A percentile compares a stretch with the other conserved stretches of the same genome.
These are phyloP conservation scores for Trametes punicea DNA, from an alignment of 768 basidiomycete species.

Conservation along the genomic window DNA sequence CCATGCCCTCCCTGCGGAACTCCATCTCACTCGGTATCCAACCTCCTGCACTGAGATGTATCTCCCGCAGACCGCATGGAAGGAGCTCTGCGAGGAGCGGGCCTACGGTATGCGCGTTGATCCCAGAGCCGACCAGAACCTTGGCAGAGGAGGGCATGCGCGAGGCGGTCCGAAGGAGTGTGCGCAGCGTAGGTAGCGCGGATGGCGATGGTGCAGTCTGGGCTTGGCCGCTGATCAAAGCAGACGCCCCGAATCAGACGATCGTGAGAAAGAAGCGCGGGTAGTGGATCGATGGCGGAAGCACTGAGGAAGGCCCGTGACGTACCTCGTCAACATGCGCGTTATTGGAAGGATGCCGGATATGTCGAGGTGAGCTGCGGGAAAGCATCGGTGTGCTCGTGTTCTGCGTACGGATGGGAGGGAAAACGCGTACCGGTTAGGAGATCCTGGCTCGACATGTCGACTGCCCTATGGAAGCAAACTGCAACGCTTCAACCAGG, in stretches of 20 bases:
- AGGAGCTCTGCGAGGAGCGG: constrained; percentile 47
- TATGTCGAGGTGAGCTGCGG: constrained; percentile 39
- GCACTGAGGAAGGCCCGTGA: neutral
- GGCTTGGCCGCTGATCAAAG: constrained; percentile 49
- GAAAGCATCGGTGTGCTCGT: too few relatives aligned
- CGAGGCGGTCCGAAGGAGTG: constrained; percentile 19
- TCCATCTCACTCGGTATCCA: constrained; percentile 57
- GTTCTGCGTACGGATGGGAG: neutral
- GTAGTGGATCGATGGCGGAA: too few relatives aligned
- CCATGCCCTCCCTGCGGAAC: constrained; percentile 55
- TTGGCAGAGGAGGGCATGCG: constrained; percentile 31
- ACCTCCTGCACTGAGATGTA: constrained; percentile 71
- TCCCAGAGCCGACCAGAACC: constrained; percentile 75
- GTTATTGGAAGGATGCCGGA: constrained; percentile 59
- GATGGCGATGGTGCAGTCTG: constrained; percentile 32
- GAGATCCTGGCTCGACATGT: constrained; percentile 55
- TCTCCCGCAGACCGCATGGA: constrained; percentile 57
- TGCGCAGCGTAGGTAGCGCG: constrained; percentile 21
- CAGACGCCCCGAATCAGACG: too few relatives aligned
- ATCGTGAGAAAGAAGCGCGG: neutral
- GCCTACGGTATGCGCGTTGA: constrained; percentile 55
- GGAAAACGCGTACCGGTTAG: constrained; percentile 43
- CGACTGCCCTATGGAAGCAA: constrained; percentile 78
- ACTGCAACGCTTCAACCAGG: constrained; percentile 38
- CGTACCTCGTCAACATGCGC: constrained; percentile 76